Evolutionary conservation across 495 filamentous ascomycete genomes (phyloP).

Genomic region (Aspergillus egyptiacus): DNA sequence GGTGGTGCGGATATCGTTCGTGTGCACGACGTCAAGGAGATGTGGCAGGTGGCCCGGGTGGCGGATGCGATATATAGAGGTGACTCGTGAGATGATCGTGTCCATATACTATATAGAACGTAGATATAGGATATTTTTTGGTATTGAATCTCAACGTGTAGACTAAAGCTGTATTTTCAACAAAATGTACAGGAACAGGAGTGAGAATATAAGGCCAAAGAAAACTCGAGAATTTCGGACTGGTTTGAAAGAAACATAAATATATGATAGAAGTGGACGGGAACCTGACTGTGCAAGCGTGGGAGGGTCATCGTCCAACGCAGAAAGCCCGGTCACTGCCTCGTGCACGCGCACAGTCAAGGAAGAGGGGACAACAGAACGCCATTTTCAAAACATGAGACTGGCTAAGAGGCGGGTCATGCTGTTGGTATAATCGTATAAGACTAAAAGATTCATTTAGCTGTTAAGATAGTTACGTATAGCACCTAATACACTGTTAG

Average conservation of each 20-base stretch:
- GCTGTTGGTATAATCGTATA: slow-evolving; percentile 7
- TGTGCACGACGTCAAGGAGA: slow-evolving; percentile 90
- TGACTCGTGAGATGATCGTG: slow-evolving; percentile 7
- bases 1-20: slow-evolving; percentile 94
- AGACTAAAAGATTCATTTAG: slow-evolving; percentile 28
- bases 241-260: not conserved
- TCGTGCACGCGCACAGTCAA: not conserved
- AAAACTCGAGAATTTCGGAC: not conserved
- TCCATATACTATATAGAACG: not conserved
- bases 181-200: slow-evolving; percentile 18
- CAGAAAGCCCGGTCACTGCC: not conserved
- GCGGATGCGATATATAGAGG: slow-evolving; percentile 81
- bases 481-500: slow-evolving; percentile 42
- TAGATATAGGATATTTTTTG: slow-evolving; percentile 4
- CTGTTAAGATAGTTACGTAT: slow-evolving; percentile 78
- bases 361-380: slow-evolving; percentile 10
- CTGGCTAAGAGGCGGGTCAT: slow-evolving; percentile 14
- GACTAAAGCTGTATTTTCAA: slow-evolving; percentile 25
- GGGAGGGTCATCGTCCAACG: not conserved
- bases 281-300: not conserved
- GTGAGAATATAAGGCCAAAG: not conserved
- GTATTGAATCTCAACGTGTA: not conserved
- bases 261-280: not conserved
- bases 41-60: slow-evolving; percentile 81
- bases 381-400: slow-evolving; percentile 13